Base-by-base conservation (phyloP, 1,284 basidiomycete species). In the Heterobasidion occidentale region DNA sequence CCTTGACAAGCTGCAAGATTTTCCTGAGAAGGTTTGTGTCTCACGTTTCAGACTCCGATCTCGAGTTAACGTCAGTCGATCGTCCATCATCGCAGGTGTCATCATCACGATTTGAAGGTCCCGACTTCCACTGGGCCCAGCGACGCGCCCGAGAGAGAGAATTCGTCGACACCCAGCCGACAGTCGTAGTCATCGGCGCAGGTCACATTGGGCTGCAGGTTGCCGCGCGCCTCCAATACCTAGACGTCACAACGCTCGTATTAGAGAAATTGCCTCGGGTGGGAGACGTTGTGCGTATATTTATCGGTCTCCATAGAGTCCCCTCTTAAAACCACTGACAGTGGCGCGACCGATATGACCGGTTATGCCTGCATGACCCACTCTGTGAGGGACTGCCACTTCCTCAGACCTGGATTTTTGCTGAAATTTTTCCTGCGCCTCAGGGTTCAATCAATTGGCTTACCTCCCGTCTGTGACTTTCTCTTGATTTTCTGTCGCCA, bases 161-260 rank as follows among this genome's bases (percentile, higher is more conserved):
- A 54, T 54, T 36, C 6, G 46, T 48, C 7, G 71, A 71, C 46
- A 48, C 58, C 19, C 46, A 76, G 47, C 77, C 77, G 0, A 67
- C 71, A 2, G 82, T 81, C 8, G 63, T 85, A 52, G 75, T 86
- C 58, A 70, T 88, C 46, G 86, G 86, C 2, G 86, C 73, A 7
- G 86, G 86, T 0, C 86, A 89, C 65, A 77, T 78, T 54, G 87
- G 86, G 9, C 67, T 90, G 34, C 78, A 76, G 3, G 64, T 79
- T 9, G 83, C 82, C 3, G 86, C 85, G 45, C 71, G 81, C 48
- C 70, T 87, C 58, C 81, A 81, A 65, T 67, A 73, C 42, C 65
- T 85, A 4, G 82, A 74, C 35, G 70, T 87, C 15, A 6, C 9
- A 11, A 38, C 35, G n/a, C 50, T 51, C 36, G 17, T 15, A 9